Conservation (phyloP, 768 basidiomycete species). For the Hygrocybe coccinea region DNA sequence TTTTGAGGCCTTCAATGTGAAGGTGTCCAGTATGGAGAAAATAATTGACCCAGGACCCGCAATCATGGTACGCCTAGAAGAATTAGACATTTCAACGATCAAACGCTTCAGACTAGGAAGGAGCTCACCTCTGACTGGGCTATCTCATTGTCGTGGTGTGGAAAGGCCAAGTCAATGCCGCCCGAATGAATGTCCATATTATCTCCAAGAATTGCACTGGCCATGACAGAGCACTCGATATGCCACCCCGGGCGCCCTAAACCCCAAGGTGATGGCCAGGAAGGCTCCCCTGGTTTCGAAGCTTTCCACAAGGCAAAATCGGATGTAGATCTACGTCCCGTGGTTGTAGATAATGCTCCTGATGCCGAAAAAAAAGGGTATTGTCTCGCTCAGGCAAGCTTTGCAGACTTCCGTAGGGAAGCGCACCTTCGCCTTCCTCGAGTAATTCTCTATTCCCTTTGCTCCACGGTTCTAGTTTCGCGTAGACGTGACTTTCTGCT, state of each 20-base stretch:
- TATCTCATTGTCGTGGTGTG: slow-evolving; percentile 98
- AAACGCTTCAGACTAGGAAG: slow-evolving; percentile 7
- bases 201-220: slow-evolving; percentile 80
- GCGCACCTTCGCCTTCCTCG: slow-evolving; percentile 85
- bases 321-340: slow-evolving; percentile 70
- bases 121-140: slow-evolving; percentile 83
- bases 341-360: slow-evolving; percentile 42
- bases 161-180: slow-evolving; percentile 95
- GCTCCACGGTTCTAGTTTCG: slow-evolving; percentile 93
- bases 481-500: slow-evolving; percentile 69
- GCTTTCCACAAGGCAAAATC: slow-evolving; percentile 99
- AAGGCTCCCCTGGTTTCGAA: slow-evolving; percentile 92
- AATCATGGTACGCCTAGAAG: slow-evolving; percentile 84
- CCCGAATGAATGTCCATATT: slow-evolving; percentile 98
- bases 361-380: not conserved
- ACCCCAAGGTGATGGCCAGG: slow-evolving; percentile 97
- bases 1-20: slow-evolving; percentile 97
- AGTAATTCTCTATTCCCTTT: slow-evolving; percentile 88
- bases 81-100: not conserved
- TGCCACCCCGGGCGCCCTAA: slow-evolving; percentile 97
- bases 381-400: slow-evolving; percentile 3
- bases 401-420: not conserved
- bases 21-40: slow-evolving; percentile 98
- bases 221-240: slow-evolving; percentile 99
- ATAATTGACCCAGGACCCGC: slow-evolving; percentile 94